Evolutionary conservation across 2,329 filamentous ascomycete genomes (phyloP), one percentile per base, ranked within the genome.

Genomic region (Aureobasidium leucospermi): DNA sequence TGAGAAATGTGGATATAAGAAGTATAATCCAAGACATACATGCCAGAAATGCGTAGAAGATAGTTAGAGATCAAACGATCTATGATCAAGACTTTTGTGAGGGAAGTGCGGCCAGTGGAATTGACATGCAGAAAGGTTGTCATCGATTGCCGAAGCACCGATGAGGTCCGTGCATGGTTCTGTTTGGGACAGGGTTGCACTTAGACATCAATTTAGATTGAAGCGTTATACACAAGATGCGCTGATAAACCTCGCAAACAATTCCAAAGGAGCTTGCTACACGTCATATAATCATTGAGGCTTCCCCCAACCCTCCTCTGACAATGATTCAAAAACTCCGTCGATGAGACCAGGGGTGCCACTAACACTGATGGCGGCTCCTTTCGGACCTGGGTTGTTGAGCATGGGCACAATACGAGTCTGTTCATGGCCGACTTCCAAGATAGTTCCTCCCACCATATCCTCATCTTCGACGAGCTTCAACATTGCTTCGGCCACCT

Each of bases 401-500:
- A 76, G 76, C 60, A 74, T 69, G 61, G 72, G 71, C 1, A 85
- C 82, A 43, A 71, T 68, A 47, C 83, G 74, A 49, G 80, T 79
- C 41, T 75, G 75, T 9, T 67, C 69, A 65, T 79, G 79, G 3
- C 79, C 77, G 1, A 85, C 80, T 68, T 86, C 83, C 43, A 85
- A 65, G 15, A 85, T 75, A 15, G 75, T 79, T 0, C 81, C 80
- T 3, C 78, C 81, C 1, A 67, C 68, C 43, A 83, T 70, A 32
- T 75, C 71, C 4, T 76, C 70, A 47, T 81, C 78, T 62, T 81
- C 78, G 39, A 83, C 70, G 60, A 81, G 77, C 41, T 76, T 74
- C 59, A 84, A 62, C 82, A 86, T 85, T 2, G 79, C 80, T 43
- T 78, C 74, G 0, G 81, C 82, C 0, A 85, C 82, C 64, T 85